Conservation (phyloP, 441 rosid genomes). For the Populus hybrid region DNA sequence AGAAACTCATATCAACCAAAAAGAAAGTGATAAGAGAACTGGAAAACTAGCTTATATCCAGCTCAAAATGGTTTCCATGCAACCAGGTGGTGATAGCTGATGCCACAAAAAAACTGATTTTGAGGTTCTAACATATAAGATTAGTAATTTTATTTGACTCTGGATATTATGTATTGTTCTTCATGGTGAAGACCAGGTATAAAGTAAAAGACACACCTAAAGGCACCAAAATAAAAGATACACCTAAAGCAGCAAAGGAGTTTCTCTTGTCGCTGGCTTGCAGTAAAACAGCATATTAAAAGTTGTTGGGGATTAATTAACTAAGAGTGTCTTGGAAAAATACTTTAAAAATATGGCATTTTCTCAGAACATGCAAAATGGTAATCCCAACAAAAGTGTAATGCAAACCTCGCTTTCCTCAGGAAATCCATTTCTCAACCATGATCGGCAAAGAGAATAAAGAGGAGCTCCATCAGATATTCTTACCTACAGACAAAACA, state of each 20-base stretch:
- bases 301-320: neutral
- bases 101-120: neutral
- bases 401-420: constrained; percentile 68
- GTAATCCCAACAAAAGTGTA: constrained; percentile 5
- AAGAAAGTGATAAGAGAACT: too few relatives aligned
- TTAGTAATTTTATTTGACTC: neutral
- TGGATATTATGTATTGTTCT: neutral
- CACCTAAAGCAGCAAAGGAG: neutral
- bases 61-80: neutral
- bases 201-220: neutral
- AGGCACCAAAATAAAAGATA: neutral
- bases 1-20: neutral
- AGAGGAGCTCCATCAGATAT: constrained; percentile 68
- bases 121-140: neutral
- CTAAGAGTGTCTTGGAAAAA: neutral
- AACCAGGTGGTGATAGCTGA: neutral
- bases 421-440: constrained; percentile 82
- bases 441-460: constrained; percentile 80
- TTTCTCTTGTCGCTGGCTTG: neutral
- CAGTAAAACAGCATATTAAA: neutral
- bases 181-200: neutral
- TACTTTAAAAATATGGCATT: neutral
- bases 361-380: constrained; percentile 4
- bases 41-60: neutral
- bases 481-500: constrained; percentile 48